Evolutionary conservation across 768 basidiomycete genomes (phyloP).

Genomic region (Glaciozyma martinii): DNA sequence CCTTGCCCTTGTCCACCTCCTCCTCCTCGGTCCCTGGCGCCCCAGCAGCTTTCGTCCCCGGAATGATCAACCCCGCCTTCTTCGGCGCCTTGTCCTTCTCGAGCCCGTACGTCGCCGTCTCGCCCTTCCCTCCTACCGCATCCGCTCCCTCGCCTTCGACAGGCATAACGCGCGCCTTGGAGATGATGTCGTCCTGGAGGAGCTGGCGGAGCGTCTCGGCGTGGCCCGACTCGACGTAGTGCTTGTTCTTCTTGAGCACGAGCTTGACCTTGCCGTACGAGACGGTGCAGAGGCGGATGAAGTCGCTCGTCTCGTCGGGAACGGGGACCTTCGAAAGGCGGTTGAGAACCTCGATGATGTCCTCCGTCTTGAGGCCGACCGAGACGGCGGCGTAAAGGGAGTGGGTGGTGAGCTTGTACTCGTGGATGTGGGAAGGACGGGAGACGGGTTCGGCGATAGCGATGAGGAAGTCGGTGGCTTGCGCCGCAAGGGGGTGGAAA

Average conservation of each 20-base stretch:
- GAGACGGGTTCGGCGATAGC: constrained; percentile 98
- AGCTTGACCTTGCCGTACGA: constrained; percentile 98
- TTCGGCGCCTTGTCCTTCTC: constrained; percentile 74
- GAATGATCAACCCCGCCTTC: constrained; percentile 72
- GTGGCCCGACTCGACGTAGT: constrained; percentile 90
- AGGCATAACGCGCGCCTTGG: constrained; percentile 61
- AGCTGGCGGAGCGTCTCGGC: constrained; percentile 83
- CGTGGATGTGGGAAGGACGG: constrained; percentile 96
- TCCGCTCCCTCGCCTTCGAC: constrained; percentile 15
- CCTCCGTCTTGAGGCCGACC: constrained; percentile 92
- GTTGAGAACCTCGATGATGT: constrained; percentile 81
- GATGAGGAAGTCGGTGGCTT: constrained; percentile 95
- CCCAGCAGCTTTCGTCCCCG: constrained; percentile 62
- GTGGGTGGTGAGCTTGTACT: constrained; percentile 97
- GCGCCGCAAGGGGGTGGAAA: constrained; percentile 93
- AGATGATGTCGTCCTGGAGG: constrained; percentile 75
- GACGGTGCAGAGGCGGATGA: constrained; percentile 85
- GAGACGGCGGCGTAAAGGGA: constrained; percentile 98
- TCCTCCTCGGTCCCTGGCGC: constrained; percentile 31
- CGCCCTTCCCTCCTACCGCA: constrained; percentile 10
- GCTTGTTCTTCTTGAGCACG: constrained; percentile 94
- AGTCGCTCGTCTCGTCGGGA: constrained; percentile 69
- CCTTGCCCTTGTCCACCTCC: constrained; percentile 6
- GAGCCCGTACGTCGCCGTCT: constrained; percentile 42
- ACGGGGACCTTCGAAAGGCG: constrained; percentile 59